A percentile compares a stretch with the other conserved stretches of the same genome.
phyloP scores from a whole-genome alignment of 2,329 filamentous ascomycete species.

The Fusarium sp. region DNA sequence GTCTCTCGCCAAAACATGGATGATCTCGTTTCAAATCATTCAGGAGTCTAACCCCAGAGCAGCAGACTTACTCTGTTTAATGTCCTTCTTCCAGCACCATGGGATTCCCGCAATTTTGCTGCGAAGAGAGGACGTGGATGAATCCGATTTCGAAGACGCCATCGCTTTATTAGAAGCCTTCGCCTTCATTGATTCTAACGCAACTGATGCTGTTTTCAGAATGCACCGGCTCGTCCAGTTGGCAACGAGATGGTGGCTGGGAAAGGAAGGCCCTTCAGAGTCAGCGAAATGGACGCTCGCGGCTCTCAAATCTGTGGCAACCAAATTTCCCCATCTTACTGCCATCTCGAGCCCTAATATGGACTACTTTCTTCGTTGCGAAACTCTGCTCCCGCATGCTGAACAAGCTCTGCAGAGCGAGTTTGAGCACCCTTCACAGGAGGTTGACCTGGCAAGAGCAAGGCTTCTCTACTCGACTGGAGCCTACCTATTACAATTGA shows the following conservation, averaged over 20 bases:
- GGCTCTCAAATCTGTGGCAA: background rate
- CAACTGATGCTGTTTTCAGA: background rate
- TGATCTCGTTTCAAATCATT: background rate
- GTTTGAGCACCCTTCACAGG: background rate
- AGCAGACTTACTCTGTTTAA: background rate
- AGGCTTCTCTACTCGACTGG: background rate
- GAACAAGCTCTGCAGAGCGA: background rate
- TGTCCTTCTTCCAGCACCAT: constrained; percentile 4
- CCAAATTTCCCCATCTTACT: too few species aligned
- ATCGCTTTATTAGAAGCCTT: background rate
- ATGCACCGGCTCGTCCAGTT: constrained; percentile 4
- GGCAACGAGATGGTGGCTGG: background rate
- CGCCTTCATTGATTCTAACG: background rate
- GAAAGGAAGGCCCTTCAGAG: background rate
- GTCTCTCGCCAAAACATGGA: constrained; percentile 2
- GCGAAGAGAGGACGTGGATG: background rate
- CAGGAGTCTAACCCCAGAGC: background rate
- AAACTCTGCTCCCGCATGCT: too few species aligned
- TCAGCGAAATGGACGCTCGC: background rate
- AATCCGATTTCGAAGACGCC: background rate
- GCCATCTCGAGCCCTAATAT: too few species aligned
- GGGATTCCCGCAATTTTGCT: background rate
- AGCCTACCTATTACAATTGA: too few species aligned
- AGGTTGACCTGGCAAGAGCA: background rate
- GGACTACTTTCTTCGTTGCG: too few species aligned